Conservation (phyloP, 495 filamentous ascomycete genomes). For the Talaromyces stipitatus region DNA sequence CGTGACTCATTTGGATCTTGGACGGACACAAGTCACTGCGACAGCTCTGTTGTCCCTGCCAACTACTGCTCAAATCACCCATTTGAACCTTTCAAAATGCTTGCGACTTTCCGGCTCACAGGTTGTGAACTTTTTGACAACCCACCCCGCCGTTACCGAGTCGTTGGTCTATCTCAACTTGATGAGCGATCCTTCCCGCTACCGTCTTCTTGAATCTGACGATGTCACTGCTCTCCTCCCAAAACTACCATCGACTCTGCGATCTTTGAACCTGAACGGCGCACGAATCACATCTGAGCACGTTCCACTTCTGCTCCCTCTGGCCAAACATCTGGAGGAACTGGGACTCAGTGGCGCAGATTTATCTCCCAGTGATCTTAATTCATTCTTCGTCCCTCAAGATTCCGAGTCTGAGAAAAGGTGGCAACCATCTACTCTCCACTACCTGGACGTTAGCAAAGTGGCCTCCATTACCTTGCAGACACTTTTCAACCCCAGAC, state of each 20-base stretch:
- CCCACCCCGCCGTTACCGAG: slow-evolving; percentile 60
- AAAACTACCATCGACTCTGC: slow-evolving; percentile 58
- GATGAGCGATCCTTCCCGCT: slow-evolving; percentile 62
- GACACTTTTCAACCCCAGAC: slow-evolving; percentile 50
- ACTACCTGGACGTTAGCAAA: slow-evolving; percentile 68
- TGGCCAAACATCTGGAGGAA: slow-evolving; percentile 78
- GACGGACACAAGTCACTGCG: slow-evolving; percentile 72
- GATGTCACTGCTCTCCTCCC: slow-evolving; percentile 62
- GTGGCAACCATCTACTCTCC: slow-evolving; percentile 59
- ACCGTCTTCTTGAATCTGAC: slow-evolving; percentile 59
- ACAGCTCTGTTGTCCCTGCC: slow-evolving; percentile 66
- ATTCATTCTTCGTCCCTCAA: slow-evolving; percentile 37
- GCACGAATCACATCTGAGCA: slow-evolving; percentile 60
- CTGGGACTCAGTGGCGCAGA: slow-evolving; percentile 63
- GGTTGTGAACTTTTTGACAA: slow-evolving; percentile 64
- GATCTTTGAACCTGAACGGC: slow-evolving; percentile 71
- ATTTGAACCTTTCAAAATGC: slow-evolving; percentile 76
- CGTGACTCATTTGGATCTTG: slow-evolving; percentile 74
- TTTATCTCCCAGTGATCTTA: slow-evolving; percentile 57
- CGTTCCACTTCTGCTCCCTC: slow-evolving; percentile 53
- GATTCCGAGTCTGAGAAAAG: slow-evolving; percentile 17
- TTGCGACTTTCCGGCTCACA: slow-evolving; percentile 56
- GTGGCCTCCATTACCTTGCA: slow-evolving; percentile 49
- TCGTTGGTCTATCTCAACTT: slow-evolving; percentile 69
- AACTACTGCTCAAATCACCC: slow-evolving; percentile 62